Evolutionary conservation across 2,329 filamentous ascomycete genomes (phyloP), one percentile per base, ranked within the genome.

Genomic region (Arthrobotrys pseudoclavata): DNA sequence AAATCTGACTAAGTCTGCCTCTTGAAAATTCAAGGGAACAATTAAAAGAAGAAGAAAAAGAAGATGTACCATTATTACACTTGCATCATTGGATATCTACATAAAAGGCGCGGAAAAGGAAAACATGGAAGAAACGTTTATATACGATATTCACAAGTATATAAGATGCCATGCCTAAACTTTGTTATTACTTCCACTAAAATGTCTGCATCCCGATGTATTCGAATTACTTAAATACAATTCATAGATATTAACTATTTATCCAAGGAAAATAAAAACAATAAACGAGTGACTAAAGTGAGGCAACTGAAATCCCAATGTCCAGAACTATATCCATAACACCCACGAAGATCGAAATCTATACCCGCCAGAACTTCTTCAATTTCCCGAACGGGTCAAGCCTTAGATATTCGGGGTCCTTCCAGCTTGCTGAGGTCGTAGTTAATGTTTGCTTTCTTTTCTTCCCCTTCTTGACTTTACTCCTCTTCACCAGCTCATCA

Each of bases 241-340:
- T 15, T 40, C 4, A 2, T 12, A 40, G 15, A 13, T 5, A 40
- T 45, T 1, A 20, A 1, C 2, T n/a, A 18, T n/a, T 45, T 45
- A 9, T 45, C 18, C 42, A 45, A 45, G 20, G n/a, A 45, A 45
- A 9, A 45, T n/a, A 45, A 3, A 20, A 20, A 18, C 4, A 9
- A 9, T 45, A 45, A 45, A 45, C 37, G 42, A 45, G 42, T 45
- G n/a, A 45, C 42, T 45, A 10, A n/a, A 45, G 42, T 20, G 37
- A 40, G 37, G 1, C 6, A n/a, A 45, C 4, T 45, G 5, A 20
- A 45, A 45, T 45, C 10, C 42, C 42, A 18, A 45, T 13, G 10
- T 13, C 34, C 5, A 10, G 10, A 40, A 40, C 5, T 40, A 40
- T 4, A 13, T 13, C 34, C 34, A 40, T 40, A 40, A 40, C 12